A percentile compares a stretch with the other conserved stretches of the same genome.
Evolutionary conservation across 1,139 yeast species (phyloP).

Genomic region (Hemisphaericaspora xylanilytica): DNA sequence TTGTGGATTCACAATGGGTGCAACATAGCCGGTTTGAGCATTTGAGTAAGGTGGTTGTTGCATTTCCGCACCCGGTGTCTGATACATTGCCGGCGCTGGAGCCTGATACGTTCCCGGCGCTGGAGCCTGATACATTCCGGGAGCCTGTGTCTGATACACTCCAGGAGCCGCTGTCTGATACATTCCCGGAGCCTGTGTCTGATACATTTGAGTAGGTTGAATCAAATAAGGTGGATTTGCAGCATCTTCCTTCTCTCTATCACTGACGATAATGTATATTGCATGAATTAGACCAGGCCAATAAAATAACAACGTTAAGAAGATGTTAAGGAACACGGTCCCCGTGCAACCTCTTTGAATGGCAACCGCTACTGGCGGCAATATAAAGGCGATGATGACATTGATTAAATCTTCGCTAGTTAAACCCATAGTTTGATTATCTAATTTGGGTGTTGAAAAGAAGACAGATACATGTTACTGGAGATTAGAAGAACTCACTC

Average conservation of each 20-base stretch:
- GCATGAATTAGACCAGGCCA: conserved; percentile 69
- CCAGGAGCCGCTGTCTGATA: not conserved
- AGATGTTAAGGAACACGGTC: conserved; percentile 55
- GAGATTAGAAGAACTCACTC: too few species aligned
- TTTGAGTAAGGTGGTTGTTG: too few species aligned
- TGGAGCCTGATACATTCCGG: not conserved
- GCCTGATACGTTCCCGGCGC: too few species aligned
- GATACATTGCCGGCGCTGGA: not conserved
- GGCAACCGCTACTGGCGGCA: conserved; percentile 76
- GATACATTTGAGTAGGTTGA: not conserved
- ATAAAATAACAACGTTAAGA: conserved; percentile 62
- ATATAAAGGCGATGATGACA: conserved; percentile 57
- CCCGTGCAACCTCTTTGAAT: conserved; percentile 63
- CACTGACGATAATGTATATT: conserved; percentile 43
- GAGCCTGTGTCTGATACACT: not conserved
- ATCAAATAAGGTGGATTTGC: not conserved
- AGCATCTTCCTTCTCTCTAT: not conserved
- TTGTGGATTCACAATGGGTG: too few species aligned
- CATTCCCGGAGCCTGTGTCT: not conserved
- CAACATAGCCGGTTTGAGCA: too few species aligned
- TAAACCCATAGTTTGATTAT: conserved; percentile 38
- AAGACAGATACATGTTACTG: too few species aligned
- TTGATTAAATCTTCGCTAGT: conserved; percentile 58
- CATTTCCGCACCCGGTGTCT: not conserved
- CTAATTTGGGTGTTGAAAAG: too few species aligned